Evolutionary conservation across 768 basidiomycete genomes (phyloP).

Genomic region (Lentinus tigrinus): DNA sequence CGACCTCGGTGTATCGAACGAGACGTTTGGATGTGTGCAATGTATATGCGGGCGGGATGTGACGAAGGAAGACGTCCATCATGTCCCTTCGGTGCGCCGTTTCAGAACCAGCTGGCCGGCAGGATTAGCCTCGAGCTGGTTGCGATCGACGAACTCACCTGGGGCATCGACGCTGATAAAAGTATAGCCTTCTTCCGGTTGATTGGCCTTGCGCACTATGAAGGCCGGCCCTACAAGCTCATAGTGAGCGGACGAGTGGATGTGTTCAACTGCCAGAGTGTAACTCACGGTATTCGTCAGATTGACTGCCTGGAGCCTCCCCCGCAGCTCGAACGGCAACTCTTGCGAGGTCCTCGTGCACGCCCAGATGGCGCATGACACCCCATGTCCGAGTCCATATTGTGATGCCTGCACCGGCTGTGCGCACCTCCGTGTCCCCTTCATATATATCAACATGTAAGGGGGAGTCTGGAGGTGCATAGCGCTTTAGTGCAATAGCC

Average conservation of each 20-base stretch:
- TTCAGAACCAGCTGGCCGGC: conserved; percentile 18
- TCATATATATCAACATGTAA: conserved; percentile 39
- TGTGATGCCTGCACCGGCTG: conserved; percentile 40
- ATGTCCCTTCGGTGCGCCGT: conserved; percentile 26
- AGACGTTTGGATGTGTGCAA: conserved; percentile 23
- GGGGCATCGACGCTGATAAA: conserved; percentile 18
- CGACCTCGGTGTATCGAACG: conserved; percentile 5
- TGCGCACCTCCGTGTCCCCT: conserved; percentile 37
- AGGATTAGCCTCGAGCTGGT: too few species aligned
- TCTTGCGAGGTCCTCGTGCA: conserved; percentile 22
- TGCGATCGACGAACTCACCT: too few species aligned
- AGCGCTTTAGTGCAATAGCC: conserved; percentile 34
- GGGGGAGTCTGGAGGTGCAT: conserved; percentile 31
- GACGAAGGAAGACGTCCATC: conserved; percentile 17
- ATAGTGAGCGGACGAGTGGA: background rate
- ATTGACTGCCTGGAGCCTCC: background rate
- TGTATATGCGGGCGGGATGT: conserved; percentile 15
- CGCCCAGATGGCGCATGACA: conserved; percentile 40
- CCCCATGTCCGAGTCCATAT: conserved; percentile 46
- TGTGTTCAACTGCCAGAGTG: background rate
- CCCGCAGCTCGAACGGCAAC: conserved; percentile 13
- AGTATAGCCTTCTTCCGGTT: conserved; percentile 9
- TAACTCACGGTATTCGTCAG: background rate
- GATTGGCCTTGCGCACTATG: conserved; percentile 19
- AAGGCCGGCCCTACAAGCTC: conserved; percentile 21